Conservation (phyloP, 1,284 basidiomycete species). For the Meira miltonrushii region DNA sequence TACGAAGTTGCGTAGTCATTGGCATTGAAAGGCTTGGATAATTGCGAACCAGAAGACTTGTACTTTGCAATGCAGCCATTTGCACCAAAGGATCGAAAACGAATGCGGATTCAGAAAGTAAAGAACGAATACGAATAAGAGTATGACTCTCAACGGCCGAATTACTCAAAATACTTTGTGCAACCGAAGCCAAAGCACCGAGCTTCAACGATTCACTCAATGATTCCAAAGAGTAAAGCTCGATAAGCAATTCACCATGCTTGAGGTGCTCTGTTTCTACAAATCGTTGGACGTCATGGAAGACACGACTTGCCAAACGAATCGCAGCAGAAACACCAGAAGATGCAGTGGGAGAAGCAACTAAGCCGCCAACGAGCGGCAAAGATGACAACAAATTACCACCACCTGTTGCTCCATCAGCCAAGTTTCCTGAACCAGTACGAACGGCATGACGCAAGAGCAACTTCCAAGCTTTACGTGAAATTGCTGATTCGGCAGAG, state of each 20-base stretch:
- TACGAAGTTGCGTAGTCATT: constrained; percentile 75
- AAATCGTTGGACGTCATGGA: constrained; percentile 46
- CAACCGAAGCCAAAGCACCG: constrained; percentile 74
- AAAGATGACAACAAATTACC: constrained; percentile 24
- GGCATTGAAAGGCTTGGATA: constrained; percentile 72
- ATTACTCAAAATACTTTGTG: constrained; percentile 58
- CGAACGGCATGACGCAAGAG: constrained; percentile 71
- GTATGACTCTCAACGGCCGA: constrained; percentile 60
- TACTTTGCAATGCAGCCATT: constrained; percentile 76
- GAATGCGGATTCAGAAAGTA: constrained; percentile 76
- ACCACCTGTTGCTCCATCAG: constrained; percentile 11
- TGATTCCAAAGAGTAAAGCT: constrained; percentile 36
- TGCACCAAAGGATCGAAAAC: constrained; percentile 74
- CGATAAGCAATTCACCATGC: constrained; percentile 27
- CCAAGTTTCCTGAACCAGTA: constrained; percentile 11
- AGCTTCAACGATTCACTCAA: constrained; percentile 65
- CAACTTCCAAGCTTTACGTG: constrained; percentile 69
- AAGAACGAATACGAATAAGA: constrained; percentile 65
- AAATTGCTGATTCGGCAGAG: constrained; percentile 1
- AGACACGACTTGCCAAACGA: constrained; percentile 40
- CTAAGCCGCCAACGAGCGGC: constrained; percentile 22
- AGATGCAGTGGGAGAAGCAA: constrained; percentile 13
- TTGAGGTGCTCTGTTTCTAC: constrained; percentile 37
- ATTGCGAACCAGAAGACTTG: constrained; percentile 73
- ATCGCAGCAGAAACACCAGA: constrained; percentile 31